Evolutionary conservation across 2,329 filamentous ascomycete species (phyloP), one percentile per base, ranked within the genome.

Genomic region (Botrytis pseudocinerea): DNA sequence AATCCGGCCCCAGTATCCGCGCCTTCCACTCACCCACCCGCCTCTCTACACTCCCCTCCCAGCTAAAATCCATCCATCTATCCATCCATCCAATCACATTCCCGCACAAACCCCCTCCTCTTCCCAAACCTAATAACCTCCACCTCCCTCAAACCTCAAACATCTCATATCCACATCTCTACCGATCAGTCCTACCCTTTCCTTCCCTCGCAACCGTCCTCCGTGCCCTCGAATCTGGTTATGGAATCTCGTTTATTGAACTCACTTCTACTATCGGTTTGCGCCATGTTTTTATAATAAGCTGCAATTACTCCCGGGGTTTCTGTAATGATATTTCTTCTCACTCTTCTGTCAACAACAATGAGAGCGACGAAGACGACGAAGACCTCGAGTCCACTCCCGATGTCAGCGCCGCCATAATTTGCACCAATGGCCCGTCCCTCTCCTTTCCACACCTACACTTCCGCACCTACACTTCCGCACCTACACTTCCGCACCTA

Each of bases 181-280:
- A 82, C 69, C 71, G 75, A 22, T 81, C 81, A 1, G 46, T 82
- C 7, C 48, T 74, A 4, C 68, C 76, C 20, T 82, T 80, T 71
- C 79, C 80, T 2, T 64, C 74, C 4, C 68, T 82, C 0, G 81
- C 80, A 1, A 46, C 71, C 22, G 74, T 77, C 4, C 74, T 81
- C 9, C 73, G 72, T 12, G 77, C 77, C 25, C 76, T 82, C 2
- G 80, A 81, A 63, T 65, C 71, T 1, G 82, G 84, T 6, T 82
- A 89, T 59, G 86, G 85, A 0, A 70, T 76, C 2, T 82, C 84
- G 0, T 87, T 84, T 42, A 16, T 79, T 1, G 71, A 76, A 32
- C 32, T 76, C 0, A 60, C 44, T 4, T 73, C 54, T 16, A 69
- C 74, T 60, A 46, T 70, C 35, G 69, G 70, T 1, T 72, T 76